Evolutionary conservation across 2,329 filamentous ascomycete genomes (phyloP), one percentile per base, ranked within the genome.

Genomic region (Xylariaceae sp.): DNA sequence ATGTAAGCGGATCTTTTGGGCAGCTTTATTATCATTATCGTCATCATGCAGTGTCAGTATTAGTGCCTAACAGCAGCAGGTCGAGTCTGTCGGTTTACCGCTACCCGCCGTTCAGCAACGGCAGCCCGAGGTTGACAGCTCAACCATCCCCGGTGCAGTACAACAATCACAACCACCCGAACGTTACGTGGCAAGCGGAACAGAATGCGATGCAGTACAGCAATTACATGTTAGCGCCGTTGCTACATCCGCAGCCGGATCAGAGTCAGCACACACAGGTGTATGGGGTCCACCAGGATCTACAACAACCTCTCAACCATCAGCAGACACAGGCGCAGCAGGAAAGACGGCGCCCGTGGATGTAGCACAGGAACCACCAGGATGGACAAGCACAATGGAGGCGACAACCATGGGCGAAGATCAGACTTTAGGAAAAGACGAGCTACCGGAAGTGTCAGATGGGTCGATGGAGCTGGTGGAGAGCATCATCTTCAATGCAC

Each of bases 1-100:
- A 62, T 59, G 62, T 64, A 64, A 64, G 61, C 59, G 58, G 58
- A 60, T 52, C 59, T 55, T 55, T 58, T 46, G 58, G 54, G 56
- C 57, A 62, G 49, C 55, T 47, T 47, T 45, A 52, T 44, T 52
- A 54, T 54, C 50, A 58, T 57, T 54, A 48, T 47, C 44, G 52
- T 44, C 53, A 54, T 54, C 51, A 58, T 57, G 55, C 58, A 56
- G 53, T n/a, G n/a, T n/a, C n/a, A n/a, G n/a, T n/a, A n/a, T n/a
- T n/a, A n/a, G n/a, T 59, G 60, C 58, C 60, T 64, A 63, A 64
- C 60, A 62, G 52, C 60, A 56, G 55, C 46, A 63, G 60, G 51
- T 52, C 55, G 58, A 56, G 43, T 49, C 52, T 52, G 43, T 50
- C 43, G 38, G 42, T 39, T 45, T 33, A 52, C 53, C 46, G 44